Evolutionary conservation across 495 filamentous ascomycete species (phyloP).

Genomic region (Podospora anserina): DNA sequence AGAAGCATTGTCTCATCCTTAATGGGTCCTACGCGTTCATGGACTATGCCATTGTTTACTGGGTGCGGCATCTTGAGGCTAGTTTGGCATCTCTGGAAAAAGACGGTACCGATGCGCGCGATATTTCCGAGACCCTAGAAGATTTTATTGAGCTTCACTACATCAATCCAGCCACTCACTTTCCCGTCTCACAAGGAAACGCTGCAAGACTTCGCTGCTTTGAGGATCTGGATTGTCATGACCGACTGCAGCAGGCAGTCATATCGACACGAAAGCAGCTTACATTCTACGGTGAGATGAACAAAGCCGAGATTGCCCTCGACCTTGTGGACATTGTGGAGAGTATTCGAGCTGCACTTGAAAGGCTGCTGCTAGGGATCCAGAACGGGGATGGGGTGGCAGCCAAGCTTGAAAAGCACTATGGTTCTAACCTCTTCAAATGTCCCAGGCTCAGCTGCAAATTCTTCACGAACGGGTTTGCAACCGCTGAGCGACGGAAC

Average conservation of each 20-base stretch:
- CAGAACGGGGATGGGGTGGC: neutral
- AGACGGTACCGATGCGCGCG: neutral
- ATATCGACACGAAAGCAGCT: conserved; percentile 1
- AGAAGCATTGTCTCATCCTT: neutral
- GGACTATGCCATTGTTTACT: neutral
- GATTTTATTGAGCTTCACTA: neutral
- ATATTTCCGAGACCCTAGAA: neutral
- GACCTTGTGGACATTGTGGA: neutral
- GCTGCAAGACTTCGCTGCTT: neutral
- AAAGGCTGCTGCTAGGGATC: neutral
- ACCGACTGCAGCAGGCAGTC: neutral
- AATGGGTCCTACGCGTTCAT: neutral
- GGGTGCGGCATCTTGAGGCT: neutral
- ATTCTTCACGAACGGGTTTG: neutral
- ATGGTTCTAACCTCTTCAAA: neutral
- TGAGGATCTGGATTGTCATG: neutral
- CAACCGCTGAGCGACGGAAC: neutral
- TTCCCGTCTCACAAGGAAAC: neutral
- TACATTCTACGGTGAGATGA: neutral
- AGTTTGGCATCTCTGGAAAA: neutral
- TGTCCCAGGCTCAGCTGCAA: neutral
- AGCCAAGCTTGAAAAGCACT: neutral
- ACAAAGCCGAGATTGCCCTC: neutral
- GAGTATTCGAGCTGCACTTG: neutral
- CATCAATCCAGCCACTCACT: neutral